These are phyloP conservation scores for Poa pratensis DNA, from an alignment of 176 grass and related monocot species.

Conservation along the genomic window DNA sequence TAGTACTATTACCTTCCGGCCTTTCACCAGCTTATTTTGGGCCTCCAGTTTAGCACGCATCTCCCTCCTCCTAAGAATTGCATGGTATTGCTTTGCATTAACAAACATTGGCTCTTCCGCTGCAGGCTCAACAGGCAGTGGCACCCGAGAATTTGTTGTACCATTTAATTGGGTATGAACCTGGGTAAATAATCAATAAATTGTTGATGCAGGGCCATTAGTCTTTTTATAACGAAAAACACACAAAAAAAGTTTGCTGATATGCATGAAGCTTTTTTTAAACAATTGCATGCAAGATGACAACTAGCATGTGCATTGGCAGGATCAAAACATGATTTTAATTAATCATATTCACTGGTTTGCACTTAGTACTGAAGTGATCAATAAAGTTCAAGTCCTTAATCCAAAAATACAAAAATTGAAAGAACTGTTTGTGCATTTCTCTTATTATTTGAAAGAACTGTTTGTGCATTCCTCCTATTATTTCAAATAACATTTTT, in stretches of 20 bases:
- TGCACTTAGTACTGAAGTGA: neutral
- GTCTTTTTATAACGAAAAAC: neutral
- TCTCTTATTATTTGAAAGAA: neutral
- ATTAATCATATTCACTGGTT: slow-evolving; percentile 8
- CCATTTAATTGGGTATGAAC: slow-evolving; percentile 57
- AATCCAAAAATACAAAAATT: neutral
- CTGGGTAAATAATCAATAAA: slow-evolving; percentile 46
- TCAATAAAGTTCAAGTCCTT: neutral
- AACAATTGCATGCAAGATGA: slow-evolving; percentile 25
- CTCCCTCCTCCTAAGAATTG: slow-evolving; percentile 90
- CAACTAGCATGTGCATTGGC: slow-evolving; percentile 2
- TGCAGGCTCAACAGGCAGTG: slow-evolving; percentile 70
- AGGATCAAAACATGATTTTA: slow-evolving; percentile 27
- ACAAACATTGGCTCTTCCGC: slow-evolving; percentile 92
- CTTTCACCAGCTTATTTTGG: slow-evolving; percentile 90
- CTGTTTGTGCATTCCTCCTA: neutral
- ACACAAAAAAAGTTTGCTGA: neutral
- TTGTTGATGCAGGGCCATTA: neutral
- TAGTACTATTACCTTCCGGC: slow-evolving; percentile 69
- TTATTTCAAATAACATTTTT: slow-evolving; percentile 22
- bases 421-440: neutral
- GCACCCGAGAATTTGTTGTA: slow-evolving; percentile 49
- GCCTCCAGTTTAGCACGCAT: slow-evolving; percentile 90
- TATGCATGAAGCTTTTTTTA: neutral
- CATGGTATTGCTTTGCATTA: slow-evolving; percentile 95